phyloP scores from a whole-genome alignment of 2,329 filamentous ascomycete genomes.

The Talaromyces sp. region DNA sequence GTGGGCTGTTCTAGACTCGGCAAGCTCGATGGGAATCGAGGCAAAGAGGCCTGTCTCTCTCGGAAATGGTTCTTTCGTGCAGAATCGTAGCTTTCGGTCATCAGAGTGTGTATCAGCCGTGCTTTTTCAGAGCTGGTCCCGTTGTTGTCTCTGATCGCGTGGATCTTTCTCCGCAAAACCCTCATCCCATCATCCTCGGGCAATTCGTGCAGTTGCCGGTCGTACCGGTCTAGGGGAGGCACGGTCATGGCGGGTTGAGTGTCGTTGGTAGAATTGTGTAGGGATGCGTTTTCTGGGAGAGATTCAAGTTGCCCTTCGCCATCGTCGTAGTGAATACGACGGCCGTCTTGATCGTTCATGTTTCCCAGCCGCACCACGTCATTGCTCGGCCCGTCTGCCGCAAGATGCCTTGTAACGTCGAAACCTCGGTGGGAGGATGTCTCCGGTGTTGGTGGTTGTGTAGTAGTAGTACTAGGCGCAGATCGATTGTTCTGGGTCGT shows the following conservation, averaged over 20 bases:
- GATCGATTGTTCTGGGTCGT: conserved; percentile 11
- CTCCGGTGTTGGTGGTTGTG: not conserved
- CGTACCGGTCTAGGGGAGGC: conserved; percentile 1
- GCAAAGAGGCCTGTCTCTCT: conserved; percentile 12
- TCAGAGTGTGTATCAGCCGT: conserved; percentile 62
- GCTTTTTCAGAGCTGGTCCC: conserved; percentile 62
- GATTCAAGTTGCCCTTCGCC: not conserved
- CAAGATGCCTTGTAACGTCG: conserved; percentile 1
- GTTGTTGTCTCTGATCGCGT: conserved; percentile 60
- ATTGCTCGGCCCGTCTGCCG: conserved; percentile 3
- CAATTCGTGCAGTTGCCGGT: conserved; percentile 28
- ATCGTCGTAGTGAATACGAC: not conserved
- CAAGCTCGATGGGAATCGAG: conserved; percentile 21
- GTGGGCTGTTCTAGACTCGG: conserved; percentile 17
- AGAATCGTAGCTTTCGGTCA: conserved; percentile 63
- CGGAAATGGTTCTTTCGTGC: conserved; percentile 28
- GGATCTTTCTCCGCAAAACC: conserved; percentile 60
- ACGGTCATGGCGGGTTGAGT: not conserved
- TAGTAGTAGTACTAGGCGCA: not conserved
- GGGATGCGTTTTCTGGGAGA: not conserved
- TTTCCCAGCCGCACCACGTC: not conserved
- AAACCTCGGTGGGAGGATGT: not conserved
- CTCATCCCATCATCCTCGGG: conserved; percentile 79
- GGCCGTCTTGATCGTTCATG: conserved; percentile 4
- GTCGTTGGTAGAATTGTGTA: not conserved